phyloP scores from a whole-genome alignment of 768 basidiomycete species.

The Trametes gibbosa region DNA sequence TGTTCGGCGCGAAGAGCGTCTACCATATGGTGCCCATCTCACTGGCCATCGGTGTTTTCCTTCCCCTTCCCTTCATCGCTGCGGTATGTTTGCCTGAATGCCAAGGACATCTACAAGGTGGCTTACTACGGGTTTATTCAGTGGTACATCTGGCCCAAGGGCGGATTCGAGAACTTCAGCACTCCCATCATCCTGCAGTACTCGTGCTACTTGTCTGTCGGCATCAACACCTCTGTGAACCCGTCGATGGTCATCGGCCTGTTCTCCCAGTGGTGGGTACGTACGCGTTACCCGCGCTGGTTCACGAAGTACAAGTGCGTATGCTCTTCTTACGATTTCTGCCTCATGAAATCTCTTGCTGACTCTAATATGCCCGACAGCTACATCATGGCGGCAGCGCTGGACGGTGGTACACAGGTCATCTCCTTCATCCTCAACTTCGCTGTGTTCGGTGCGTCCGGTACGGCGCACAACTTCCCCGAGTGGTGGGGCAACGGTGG shows the following conservation, averaged over 20 bases:
- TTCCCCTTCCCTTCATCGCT: slow-evolving; percentile 53
- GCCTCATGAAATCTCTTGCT: background rate
- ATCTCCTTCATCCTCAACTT: slow-evolving; percentile 37
- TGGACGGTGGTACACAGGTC: slow-evolving; percentile 40
- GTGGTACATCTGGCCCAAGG: slow-evolving; percentile 47
- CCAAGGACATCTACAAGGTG: too few species aligned
- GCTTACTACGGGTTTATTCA: background rate
- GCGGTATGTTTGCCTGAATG: slow-evolving; percentile 15
- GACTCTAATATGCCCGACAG: slow-evolving; percentile 10
- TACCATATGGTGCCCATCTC: slow-evolving; percentile 30
- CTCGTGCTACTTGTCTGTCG: slow-evolving; percentile 47
- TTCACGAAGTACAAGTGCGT: slow-evolving; percentile 38
- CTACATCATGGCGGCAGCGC: slow-evolving; percentile 40
- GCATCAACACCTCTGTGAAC: slow-evolving; percentile 55
- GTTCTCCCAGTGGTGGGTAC: slow-evolving; percentile 46
- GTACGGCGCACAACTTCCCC: slow-evolving; percentile 28
- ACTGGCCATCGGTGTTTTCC: slow-evolving; percentile 49
- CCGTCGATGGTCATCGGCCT: slow-evolving; percentile 42
- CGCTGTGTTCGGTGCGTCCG: slow-evolving; percentile 30
- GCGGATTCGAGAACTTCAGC: slow-evolving; percentile 45
- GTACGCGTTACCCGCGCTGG: slow-evolving; percentile 37
- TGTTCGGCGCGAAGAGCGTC: slow-evolving; percentile 15
- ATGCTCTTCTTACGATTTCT: background rate
- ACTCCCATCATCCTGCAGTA: slow-evolving; percentile 43
- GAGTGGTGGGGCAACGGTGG: slow-evolving; percentile 28